Base-by-base conservation (phyloP, 2,329 filamentous ascomycete species). In the Aspergillus sclerotialis region DNA sequence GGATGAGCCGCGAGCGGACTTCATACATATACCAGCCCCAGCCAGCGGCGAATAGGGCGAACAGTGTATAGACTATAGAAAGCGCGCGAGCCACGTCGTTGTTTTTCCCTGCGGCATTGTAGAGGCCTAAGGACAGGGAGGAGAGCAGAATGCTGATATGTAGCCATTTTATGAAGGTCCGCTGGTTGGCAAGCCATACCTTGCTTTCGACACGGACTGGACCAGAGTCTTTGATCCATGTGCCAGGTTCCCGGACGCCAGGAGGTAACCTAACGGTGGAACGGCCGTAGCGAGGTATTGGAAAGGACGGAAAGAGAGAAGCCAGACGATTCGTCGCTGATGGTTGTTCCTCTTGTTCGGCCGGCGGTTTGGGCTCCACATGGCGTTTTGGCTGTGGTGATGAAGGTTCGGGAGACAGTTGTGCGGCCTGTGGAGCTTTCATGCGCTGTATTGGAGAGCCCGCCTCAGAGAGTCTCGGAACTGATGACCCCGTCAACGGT, bases 111-210 rank as follows among this genome's bases (percentile, higher is more conserved):
- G 89, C 89, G 0, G 90, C 87, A 49, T 94, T 90, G 66, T 90
- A 95, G 17, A 98, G 68, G 14, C 82, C 85, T 9, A 98, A 68
- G 0, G 86, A 85, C 18, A 98, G 66, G 14, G 82, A 80, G 24
- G 88, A 89, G 15, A 98, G 78, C 10, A 98, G 72, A 31, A 98
- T 78, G 42, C 80, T 82, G 52, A 98, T 88, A 60, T 96, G 89
- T 68, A 96, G 86, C 92, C 92, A 98, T 63, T 95, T 96, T 62
- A 98, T 82, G 58, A 95, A 98, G 0, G 92, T 98, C 42, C 92
- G 82, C 66, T 98, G 90, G 63, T 98, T 98, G 35, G 92, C 92
- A 37, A 98, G 80, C 90, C 92, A 98, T 18, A 98, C 90, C 65
- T 98, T 98, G 42, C 87, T 88, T 67, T 98, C 92, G 37, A 98